These are phyloP conservation scores for Ulota crispa DNA, from an alignment of 225 moss, liverwort and hornwort species.

Conservation along the genomic window DNA sequence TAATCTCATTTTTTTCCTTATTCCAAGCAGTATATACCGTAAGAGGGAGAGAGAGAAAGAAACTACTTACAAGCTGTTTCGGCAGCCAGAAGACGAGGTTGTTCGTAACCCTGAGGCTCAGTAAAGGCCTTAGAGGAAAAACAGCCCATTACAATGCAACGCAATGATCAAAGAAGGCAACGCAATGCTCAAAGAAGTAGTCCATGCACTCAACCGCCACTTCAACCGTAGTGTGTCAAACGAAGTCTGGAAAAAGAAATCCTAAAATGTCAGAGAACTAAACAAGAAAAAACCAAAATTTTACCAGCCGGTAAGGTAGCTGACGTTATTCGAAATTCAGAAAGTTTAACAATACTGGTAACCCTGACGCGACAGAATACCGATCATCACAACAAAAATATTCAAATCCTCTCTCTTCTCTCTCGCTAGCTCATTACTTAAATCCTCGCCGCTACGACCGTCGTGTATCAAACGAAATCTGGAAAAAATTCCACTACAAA, in stretches of 20 bases:
- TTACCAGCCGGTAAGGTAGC: no score
- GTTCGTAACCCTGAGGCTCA: slow-evolving; percentile 76
- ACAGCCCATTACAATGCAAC: slow-evolving; percentile 69
- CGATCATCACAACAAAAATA: not conserved
- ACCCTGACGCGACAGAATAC: not conserved
- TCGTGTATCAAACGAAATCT: not conserved
- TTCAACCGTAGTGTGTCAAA: not conserved
- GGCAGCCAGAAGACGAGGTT: slow-evolving; percentile 61
- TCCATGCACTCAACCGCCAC: not conserved
- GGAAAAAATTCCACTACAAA: slow-evolving; percentile 1
- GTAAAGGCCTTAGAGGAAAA: slow-evolving; percentile 56
- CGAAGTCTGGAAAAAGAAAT: not conserved
- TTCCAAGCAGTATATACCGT: not conserved
- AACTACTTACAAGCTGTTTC: slow-evolving; percentile 81
- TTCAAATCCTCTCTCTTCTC: not conserved
- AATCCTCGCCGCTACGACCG: not conserved
- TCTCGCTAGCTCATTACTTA: not conserved
- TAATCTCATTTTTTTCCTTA: not conserved
- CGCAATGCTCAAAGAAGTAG: not conserved
- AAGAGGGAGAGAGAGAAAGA: not conserved
- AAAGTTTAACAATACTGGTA: not conserved
- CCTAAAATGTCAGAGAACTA: not conserved
- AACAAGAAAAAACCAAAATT: not conserved
- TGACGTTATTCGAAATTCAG: not conserved
- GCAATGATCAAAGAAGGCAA: not conserved